phyloP scores from a whole-genome alignment of 2,329 filamentous ascomycete genomes.

The Sphaceloma murrayae region DNA sequence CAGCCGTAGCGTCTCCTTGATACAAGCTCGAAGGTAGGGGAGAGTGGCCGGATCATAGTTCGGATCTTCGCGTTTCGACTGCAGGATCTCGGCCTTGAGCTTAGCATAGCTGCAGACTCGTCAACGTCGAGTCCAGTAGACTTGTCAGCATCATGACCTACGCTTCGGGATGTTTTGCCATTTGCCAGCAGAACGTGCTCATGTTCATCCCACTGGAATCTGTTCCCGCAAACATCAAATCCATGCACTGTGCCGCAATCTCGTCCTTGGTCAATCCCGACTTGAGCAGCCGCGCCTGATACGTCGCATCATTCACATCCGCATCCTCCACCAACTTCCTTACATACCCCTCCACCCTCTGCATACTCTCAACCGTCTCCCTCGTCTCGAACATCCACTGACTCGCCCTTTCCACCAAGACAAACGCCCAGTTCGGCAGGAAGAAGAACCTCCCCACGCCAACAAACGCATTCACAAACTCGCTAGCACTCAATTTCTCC shows the following conservation, averaged over 20 bases:
- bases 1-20: slow-evolving; percentile 43
- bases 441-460: slow-evolving; percentile 48
- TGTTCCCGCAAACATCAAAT: slow-evolving; percentile 47
- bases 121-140: slow-evolving; percentile 1
- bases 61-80: slow-evolving; percentile 25
- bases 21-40: slow-evolving; percentile 39
- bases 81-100: slow-evolving; percentile 25
- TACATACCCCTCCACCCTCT: slow-evolving; percentile 37
- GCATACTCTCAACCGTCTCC: slow-evolving; percentile 30
- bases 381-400: slow-evolving; percentile 30
- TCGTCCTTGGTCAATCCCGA: slow-evolving; percentile 37
- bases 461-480: slow-evolving; percentile 47
- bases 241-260: slow-evolving; percentile 44
- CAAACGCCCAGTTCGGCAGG: slow-evolving; percentile 37
- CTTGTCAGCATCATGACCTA: slow-evolving; percentile 21
- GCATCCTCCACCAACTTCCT: slow-evolving; percentile 32
- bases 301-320: slow-evolving; percentile 33
- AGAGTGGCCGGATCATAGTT: slow-evolving; percentile 30
- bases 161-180: slow-evolving; percentile 36
- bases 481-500: slow-evolving; percentile 33
- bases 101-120: neutral
- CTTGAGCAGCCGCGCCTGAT: slow-evolving; percentile 40
- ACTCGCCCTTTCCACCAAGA: slow-evolving; percentile 31
- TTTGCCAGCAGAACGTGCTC: slow-evolving; percentile 39
- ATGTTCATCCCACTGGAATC: slow-evolving; percentile 46